A percentile compares a stretch with the other conserved stretches of the same genome.
phyloP scores from a whole-genome alignment of 192 early-diverging fungal species.

The Rhizophagus clarus region DNA sequence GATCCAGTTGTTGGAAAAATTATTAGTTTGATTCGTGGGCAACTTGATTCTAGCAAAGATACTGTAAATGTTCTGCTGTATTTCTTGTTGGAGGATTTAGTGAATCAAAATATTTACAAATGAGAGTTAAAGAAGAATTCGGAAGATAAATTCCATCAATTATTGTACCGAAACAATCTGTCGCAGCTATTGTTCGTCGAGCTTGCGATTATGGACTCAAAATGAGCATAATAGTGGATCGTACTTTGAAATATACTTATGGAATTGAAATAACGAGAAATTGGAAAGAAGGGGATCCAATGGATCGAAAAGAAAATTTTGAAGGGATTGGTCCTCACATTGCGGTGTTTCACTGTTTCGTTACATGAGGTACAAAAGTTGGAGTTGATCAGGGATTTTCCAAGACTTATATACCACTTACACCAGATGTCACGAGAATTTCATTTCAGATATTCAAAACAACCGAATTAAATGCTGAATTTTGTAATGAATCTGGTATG shows the following conservation, averaged over 20 bases:
- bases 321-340: too few relatives aligned
- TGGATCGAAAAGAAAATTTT: background rate
- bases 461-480: too few relatives aligned
- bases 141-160: slow-evolving; percentile 33
- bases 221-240: background rate
- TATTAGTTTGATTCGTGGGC: slow-evolving; percentile 42
- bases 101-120: slow-evolving; percentile 47
- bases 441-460: background rate
- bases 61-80: slow-evolving; percentile 41
- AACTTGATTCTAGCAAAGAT: slow-evolving; percentile 39
- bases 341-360: too few relatives aligned
- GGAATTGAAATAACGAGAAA: background rate
- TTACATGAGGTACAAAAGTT: background rate
- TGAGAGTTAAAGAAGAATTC: slow-evolving; percentile 39
- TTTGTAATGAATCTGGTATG: slow-evolving; percentile 22
- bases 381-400: background rate
- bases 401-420: too few relatives aligned
- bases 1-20: slow-evolving; percentile 47
- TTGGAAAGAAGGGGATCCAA: background rate
- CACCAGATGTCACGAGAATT: too few relatives aligned
- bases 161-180: slow-evolving; percentile 44
- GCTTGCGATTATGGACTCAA: background rate
- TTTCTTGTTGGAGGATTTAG: slow-evolving; percentile 61
- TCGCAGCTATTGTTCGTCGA: slow-evolving; percentile 34
- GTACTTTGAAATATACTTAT: background rate